Base-by-base conservation (phyloP, 352 stramenopile species). In the Globisporangium okanoganense region DNA sequence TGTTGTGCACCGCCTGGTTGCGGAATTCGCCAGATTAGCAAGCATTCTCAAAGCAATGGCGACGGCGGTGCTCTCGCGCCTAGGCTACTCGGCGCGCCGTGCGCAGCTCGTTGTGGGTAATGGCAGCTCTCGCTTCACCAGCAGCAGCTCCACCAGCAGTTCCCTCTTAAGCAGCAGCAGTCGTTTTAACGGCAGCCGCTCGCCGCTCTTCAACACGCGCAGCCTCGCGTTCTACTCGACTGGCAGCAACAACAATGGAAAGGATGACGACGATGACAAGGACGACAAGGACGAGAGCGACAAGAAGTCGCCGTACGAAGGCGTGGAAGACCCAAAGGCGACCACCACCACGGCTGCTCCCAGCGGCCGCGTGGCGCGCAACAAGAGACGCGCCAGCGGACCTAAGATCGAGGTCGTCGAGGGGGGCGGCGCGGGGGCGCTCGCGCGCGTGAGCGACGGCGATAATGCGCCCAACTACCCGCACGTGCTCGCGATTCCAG, bases 401-500 rank as follows among this genome's bases (percentile, higher is more conserved):
- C 48, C 62, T 18, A 69, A 71, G 24, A 75, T 87, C 24, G 78
- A 91, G 59, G 72, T 91, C 33, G 71, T 91, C n/a, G 72, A 88
- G 55, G 86, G 64, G 22, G 78, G 29, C 6, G 29, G 6, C 29
- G 3, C 3, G 3, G 3, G 78, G 14, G 66, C 38, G 13, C 13
- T 91, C n/a, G 78, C 79, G 14, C 75, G 72, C 0, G 67, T 91
- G 2, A 72, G 79, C 22, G 82, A 91, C 45, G 79, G 82, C n/a
- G 82, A 91, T 51, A 74, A 88, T 16, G 71, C 79, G 6, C 82
- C 79, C 20, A 85, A 70, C 25, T 89, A 85, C 59, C 82, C 83
- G 14, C 82, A 93, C 51, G 83, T 95, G 52, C 44, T 95, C 20
- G 84, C 78, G n/a, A 85, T 95, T 48, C 85, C 85, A 5, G 79